phyloP scores from a whole-genome alignment of 1,284 basidiomycete genomes.

The Rhodotorula sp. region DNA sequence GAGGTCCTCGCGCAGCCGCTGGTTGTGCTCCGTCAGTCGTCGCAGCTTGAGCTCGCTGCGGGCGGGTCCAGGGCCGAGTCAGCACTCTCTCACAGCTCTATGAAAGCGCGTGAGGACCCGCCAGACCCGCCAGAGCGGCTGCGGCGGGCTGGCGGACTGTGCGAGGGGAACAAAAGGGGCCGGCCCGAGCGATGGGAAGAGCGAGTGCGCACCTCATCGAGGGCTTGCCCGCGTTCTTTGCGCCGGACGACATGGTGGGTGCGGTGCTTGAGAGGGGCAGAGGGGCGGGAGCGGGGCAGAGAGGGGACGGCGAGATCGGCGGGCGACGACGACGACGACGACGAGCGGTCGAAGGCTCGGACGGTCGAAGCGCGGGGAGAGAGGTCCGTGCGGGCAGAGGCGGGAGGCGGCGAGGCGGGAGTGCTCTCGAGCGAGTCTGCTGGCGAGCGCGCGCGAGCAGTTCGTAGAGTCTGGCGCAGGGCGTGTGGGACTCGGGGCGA shows the following conservation, averaged over 20 bases:
- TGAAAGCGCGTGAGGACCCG: background rate
- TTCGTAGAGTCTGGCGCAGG: too few species aligned
- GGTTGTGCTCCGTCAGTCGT: slow-evolving; percentile 88
- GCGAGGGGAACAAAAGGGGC: background rate
- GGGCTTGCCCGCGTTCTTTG: slow-evolving; percentile 23
- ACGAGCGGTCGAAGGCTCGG: background rate
- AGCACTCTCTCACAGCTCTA: background rate
- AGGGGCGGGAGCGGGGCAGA: background rate
- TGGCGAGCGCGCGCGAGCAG: too few species aligned
- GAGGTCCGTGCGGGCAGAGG: too few species aligned
- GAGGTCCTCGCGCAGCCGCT: slow-evolving; percentile 84
- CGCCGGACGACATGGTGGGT: slow-evolving; percentile 7
- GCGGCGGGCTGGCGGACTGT: background rate
- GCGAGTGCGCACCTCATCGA: slow-evolving; percentile 35
- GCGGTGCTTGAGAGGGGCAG: background rate
- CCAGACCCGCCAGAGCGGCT: background rate
- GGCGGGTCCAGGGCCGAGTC: background rate
- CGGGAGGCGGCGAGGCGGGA: too few species aligned
- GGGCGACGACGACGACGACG: background rate
- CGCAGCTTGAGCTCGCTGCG: slow-evolving; percentile 82
- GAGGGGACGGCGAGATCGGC: too few species aligned
- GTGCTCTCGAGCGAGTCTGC: too few species aligned
- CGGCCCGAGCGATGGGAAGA: background rate
- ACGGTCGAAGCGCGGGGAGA: too few species aligned
- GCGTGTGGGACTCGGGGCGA: too few species aligned